These are phyloP conservation scores for Diplodia seriata DNA, from an alignment of 2,329 filamentous ascomycete species.

Conservation along the genomic window DNA sequence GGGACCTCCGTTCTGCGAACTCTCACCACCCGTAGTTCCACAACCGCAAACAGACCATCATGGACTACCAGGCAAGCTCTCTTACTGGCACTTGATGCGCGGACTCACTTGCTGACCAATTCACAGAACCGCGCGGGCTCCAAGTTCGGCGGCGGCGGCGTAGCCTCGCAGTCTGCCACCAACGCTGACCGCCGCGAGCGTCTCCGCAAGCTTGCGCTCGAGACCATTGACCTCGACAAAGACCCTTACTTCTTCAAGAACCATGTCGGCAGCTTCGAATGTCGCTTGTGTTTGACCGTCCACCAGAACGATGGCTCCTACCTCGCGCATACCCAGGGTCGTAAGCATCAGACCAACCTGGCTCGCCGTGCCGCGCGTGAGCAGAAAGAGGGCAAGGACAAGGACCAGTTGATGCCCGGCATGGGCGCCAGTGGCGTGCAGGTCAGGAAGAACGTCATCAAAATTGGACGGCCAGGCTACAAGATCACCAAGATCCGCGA, in stretches of 20 bases:
- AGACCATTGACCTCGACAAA: slow-evolving; percentile 98
- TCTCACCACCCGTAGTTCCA: not conserved
- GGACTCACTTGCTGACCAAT: slow-evolving; percentile 28
- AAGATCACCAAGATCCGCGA: slow-evolving; percentile 97
- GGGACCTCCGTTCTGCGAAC: not conserved
- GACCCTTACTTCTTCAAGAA: slow-evolving; percentile 99
- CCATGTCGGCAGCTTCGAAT: slow-evolving; percentile 97
- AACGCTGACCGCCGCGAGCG: slow-evolving; percentile 98
- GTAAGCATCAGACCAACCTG: slow-evolving; percentile 98
- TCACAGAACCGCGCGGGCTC: slow-evolving; percentile 87
- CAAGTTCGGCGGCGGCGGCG: slow-evolving; percentile 96
- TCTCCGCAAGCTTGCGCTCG: slow-evolving; percentile 95
- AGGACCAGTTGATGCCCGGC: slow-evolving; percentile 73
- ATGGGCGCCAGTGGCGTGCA: slow-evolving; percentile 69
- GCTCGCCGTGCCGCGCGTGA: slow-evolving; percentile 95
- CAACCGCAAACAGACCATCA: not conserved
- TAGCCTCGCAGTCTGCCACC: slow-evolving; percentile 89
- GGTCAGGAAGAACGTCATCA: slow-evolving; percentile 82
- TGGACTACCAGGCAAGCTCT: slow-evolving; percentile 33
- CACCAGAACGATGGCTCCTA: slow-evolving; percentile 99
- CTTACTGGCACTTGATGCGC: not conserved
- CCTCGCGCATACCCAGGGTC: slow-evolving; percentile 96
- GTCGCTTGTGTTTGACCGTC: slow-evolving; percentile 92
- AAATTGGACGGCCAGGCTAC: slow-evolving; percentile 95
- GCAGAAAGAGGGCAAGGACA: slow-evolving; percentile 82